Evolutionary conservation across 2,329 filamentous ascomycete genomes (phyloP), one percentile per base, ranked within the genome.

Genomic region (Emericellopsis atlantica): DNA sequence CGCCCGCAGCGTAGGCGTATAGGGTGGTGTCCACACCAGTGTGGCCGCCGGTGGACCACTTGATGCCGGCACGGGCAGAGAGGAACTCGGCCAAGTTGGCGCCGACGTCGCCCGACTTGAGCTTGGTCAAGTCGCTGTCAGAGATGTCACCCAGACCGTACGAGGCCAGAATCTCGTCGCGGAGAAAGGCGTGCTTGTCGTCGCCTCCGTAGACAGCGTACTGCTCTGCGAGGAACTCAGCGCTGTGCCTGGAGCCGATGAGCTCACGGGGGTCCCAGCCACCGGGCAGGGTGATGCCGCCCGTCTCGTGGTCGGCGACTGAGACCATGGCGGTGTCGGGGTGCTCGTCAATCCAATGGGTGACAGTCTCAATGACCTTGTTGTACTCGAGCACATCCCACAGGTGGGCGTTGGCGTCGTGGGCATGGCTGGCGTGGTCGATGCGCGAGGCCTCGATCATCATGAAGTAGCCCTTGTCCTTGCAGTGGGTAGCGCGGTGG

Each of bases 381-480:
- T 62, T 58, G 46, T 60, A 64, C 46, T 59, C 56, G 24, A 62
- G 50, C 8, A 57, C 55, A 23, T 64, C 59, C 44, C 59, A 54
- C 14, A 73, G 67, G 49, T 73, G 70, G 14, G 68, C 69, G 14
- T 63, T 66, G 8, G 70, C 65, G 46, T 74, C 70, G 46, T 72
- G 72, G 50, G 64, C 67, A 46, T 74, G 70, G 26, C 48, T 47
- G 21, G 54, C 50, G 38, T 58, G 56, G 43, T 58, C 55, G 41
- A 59, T 58, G 23, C 55, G 50, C 15, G 51, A 54, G 8, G 54
- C 54, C 44, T 59, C 54, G 37, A 58, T 56, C 52, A 64, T 56
- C 37, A 63, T 41, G 37, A 48, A 46, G 46, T 41, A 48, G 33
- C 46, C 58, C 40, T 57, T 54, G 18, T 54, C 46, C 18, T 45